Conservation (phyloP, 345 rosid genomes). For the Hibiscus syriacus region DNA sequence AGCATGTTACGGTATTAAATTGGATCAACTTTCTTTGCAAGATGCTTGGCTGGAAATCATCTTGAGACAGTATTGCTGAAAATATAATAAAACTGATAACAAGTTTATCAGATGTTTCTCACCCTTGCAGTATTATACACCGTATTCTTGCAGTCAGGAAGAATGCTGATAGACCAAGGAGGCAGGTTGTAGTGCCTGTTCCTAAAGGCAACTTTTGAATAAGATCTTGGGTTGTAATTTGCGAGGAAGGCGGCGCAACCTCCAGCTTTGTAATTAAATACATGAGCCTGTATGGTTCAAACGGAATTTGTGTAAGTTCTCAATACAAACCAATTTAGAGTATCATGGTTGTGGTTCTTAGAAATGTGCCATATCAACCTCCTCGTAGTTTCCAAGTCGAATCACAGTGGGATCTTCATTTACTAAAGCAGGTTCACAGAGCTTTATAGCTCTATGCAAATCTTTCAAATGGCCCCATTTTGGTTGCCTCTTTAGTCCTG, state of each 20-base stretch:
- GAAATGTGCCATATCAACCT: constrained; percentile 38
- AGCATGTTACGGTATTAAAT: neutral
- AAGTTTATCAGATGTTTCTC: constrained; percentile 15
- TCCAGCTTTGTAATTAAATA: constrained; percentile 64
- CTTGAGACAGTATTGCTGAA: neutral
- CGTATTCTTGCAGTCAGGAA: constrained; percentile 97
- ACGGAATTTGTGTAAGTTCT: neutral
- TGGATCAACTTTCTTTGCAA: neutral
- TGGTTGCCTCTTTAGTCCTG: constrained; percentile 91
- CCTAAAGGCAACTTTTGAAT: constrained; percentile 67
- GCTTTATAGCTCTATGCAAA: constrained; percentile 85
- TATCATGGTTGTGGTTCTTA: neutral
- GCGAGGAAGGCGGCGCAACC: constrained; percentile 95
- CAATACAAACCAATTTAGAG: neutral
- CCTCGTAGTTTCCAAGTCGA: constrained; percentile 75
- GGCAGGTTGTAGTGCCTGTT: constrained; percentile 85
- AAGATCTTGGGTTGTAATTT: constrained; percentile 61
- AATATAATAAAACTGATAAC: neutral
- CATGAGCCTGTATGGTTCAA: constrained; percentile 59
- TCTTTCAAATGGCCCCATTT: constrained; percentile 99
- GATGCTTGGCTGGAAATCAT: neutral
- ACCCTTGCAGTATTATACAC: constrained; percentile 98
- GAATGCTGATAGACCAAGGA: constrained; percentile 98
- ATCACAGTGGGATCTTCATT: constrained; percentile 57
- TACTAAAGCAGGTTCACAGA: constrained; percentile 84